Evolutionary conservation across 2,329 filamentous ascomycete species (phyloP).

Genomic region (Colletotrichum nymphaeae): DNA sequence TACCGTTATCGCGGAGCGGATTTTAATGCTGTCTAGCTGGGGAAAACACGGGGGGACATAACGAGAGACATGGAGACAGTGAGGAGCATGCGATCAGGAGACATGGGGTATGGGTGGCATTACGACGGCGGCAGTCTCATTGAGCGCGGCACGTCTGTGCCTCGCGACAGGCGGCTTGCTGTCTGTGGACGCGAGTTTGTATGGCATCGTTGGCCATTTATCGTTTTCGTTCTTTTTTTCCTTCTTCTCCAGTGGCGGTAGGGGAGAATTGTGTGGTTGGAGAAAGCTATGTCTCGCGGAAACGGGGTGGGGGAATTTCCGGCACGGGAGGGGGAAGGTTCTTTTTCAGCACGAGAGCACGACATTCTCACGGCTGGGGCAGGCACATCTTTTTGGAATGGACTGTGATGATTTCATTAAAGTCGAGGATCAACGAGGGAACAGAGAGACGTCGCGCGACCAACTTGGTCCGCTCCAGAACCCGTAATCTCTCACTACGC

Average conservation of each 20-base stretch:
- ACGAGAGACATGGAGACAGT: conserved; percentile 13
- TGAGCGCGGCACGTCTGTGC: conserved; percentile 8
- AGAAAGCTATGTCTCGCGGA: conserved; percentile 2
- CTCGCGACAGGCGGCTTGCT: neutral
- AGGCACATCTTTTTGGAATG: conserved; percentile 28
- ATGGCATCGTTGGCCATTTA: conserved; percentile 21
- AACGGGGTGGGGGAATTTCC: neutral
- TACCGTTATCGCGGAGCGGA: conserved; percentile 8
- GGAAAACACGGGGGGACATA: neutral
- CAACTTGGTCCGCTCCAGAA: neutral
- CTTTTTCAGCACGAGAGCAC: conserved; percentile 32
- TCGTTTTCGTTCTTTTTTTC: conserved; percentile 38
- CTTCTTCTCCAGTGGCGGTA: conserved; percentile 30
- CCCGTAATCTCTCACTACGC: neutral
- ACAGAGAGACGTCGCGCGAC: conserved; percentile 10
- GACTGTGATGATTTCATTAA: conserved; percentile 33
- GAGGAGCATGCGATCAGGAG: conserved; percentile 2
- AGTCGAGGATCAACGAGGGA: conserved; percentile 10
- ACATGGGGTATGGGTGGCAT: conserved; percentile 12
- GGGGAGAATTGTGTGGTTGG: neutral
- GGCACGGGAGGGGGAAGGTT: conserved; percentile 1
- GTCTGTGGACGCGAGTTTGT: conserved; percentile 39
- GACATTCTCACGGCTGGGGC: conserved; percentile 35
- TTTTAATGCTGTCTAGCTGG: conserved; percentile 17
- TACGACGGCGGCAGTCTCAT: conserved; percentile 14